Evolutionary conservation across 2,329 filamentous ascomycete genomes (phyloP).

Genomic region (Plenodomus lindquistii): DNA sequence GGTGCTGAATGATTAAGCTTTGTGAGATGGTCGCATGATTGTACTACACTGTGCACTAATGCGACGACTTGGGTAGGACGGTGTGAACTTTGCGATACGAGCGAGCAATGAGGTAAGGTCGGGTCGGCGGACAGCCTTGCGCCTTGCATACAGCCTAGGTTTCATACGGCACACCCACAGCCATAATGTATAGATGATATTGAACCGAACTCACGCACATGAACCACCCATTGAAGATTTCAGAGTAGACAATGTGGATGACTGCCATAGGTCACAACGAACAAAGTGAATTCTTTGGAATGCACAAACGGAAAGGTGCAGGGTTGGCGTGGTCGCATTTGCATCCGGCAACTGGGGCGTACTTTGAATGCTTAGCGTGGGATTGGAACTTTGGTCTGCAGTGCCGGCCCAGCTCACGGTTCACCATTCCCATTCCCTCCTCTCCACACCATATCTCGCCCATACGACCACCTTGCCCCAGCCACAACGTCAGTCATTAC

Average conservation of each 20-base stretch:
- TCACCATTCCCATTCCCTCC: conserved; percentile 12
- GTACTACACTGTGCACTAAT: too few relatives aligned
- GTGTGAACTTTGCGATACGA: neutral
- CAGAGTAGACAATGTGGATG: too few relatives aligned
- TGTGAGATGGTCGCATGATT: too few relatives aligned
- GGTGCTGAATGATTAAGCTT: too few relatives aligned
- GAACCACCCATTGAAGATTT: too few relatives aligned
- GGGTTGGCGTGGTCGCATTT: neutral
- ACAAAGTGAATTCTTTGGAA: neutral
- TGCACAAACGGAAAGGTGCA: neutral
- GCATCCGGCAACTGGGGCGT: conserved; percentile 13
- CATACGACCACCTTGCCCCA: conserved; percentile 8
- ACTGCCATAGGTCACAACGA: too few relatives aligned
- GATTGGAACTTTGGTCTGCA: conserved; percentile 11
- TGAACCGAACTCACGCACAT: too few relatives aligned
- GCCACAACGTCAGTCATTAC: conserved; percentile 6
- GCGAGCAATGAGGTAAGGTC: neutral
- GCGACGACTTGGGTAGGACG: neutral
- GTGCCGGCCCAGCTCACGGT: conserved; percentile 11
- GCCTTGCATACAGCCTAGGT: neutral
- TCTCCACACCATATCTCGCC: conserved; percentile 8
- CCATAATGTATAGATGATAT: too few relatives aligned
- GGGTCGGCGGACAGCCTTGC: neutral
- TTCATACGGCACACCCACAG: neutral
- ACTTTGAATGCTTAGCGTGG: conserved; percentile 17